These are phyloP conservation scores for Craspedostauros australis DNA, from an alignment of 108 stramenopile genomes.

Conservation along the genomic window DNA sequence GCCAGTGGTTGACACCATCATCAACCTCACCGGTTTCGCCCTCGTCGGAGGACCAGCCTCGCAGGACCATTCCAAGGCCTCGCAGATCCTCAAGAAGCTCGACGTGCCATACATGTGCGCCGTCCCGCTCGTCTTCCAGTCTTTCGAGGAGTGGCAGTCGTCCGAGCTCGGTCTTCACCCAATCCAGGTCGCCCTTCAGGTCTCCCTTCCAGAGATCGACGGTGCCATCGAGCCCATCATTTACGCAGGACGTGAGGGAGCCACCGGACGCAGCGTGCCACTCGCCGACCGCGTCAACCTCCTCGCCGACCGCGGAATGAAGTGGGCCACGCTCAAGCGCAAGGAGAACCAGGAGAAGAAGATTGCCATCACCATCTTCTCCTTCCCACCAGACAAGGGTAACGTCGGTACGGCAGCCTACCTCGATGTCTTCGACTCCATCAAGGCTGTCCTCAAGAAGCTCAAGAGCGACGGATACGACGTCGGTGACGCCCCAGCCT, in stretches of 20 bases:
- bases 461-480: constrained; percentile 88
- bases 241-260: constrained; percentile 94
- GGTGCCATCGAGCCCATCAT: constrained; percentile 97
- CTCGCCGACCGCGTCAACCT: constrained; percentile 93
- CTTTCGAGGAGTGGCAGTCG: constrained; percentile 96
- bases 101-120: constrained; percentile 95
- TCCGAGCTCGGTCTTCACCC: constrained; percentile 95
- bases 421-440: constrained; percentile 96
- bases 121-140: constrained; percentile 96
- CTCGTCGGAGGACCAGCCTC: constrained; percentile 94
- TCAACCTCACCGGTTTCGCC: constrained; percentile 96
- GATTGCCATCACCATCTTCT: constrained; percentile 95
- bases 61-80: constrained; percentile 95
- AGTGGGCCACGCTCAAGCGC: constrained; percentile 79
- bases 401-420: constrained; percentile 97
- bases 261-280: constrained; percentile 91
- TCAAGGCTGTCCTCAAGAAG: constrained; percentile 87
- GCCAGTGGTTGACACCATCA: constrained; percentile 87
- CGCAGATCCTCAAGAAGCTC: constrained; percentile 77
- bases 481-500: constrained; percentile 78
- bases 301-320: constrained; percentile 87
- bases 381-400: constrained; percentile 97
- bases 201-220: constrained; percentile 95
- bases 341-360: constrained; percentile 92
- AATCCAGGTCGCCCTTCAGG: constrained; percentile 95